phyloP scores from a whole-genome alignment of 441 rosid species.

The Populus hybrid region DNA sequence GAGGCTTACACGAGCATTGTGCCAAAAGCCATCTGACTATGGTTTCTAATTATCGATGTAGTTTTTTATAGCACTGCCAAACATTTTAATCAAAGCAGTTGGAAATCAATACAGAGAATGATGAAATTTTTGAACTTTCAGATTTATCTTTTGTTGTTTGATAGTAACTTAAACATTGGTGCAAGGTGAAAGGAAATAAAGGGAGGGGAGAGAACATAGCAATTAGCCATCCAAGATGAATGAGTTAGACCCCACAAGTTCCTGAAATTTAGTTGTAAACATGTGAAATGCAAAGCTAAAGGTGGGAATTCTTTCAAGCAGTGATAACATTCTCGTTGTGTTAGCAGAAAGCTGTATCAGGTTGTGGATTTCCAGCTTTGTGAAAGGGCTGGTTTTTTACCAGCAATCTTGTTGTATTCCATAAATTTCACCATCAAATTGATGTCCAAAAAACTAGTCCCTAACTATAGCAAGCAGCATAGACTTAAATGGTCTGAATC shows the following conservation, averaged over 20 bases:
- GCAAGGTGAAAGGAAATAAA: not conserved
- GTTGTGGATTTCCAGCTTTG: no score
- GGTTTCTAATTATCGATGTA: no score
- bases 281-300: no score
- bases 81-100: not conserved
- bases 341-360: no score
- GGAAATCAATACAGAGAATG: not conserved
- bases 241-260: not conserved
- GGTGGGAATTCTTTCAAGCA: not conserved
- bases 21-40: not conserved
- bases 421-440: not conserved
- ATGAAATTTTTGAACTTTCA: no score
- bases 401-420: not conserved
- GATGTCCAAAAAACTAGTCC: not conserved
- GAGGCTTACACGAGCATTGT: not conserved
- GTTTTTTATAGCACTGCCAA: not conserved
- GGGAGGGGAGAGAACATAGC: not conserved
- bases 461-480: not conserved
- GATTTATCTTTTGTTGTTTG: not conserved
- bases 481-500: not conserved
- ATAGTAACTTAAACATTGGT: not conserved
- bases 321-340: no score
- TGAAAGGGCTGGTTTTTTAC: not conserved
- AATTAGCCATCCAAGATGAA: conserved; percentile 1
- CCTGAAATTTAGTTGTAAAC: no score